phyloP scores from a whole-genome alignment of 805 yeast species.

The Yarrowia bubula region DNA sequence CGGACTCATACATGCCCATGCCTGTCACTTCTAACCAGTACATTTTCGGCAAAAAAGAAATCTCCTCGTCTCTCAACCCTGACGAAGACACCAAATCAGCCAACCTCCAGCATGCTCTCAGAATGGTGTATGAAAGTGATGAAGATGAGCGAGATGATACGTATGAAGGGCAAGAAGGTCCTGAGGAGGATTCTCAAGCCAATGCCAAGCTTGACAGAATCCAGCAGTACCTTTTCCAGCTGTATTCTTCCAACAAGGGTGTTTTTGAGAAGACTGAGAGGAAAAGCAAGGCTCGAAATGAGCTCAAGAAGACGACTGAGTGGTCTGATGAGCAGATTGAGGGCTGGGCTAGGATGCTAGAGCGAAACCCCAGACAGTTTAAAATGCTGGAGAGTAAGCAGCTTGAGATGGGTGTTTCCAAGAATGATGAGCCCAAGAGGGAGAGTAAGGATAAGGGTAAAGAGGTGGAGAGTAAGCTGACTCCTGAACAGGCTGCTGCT shows the following conservation, averaged over 20 bases:
- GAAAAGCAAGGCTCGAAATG: slow-evolving; percentile 50
- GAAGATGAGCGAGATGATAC: slow-evolving; percentile 83
- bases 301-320: slow-evolving; percentile 50
- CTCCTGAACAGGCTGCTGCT: slow-evolving; percentile 12
- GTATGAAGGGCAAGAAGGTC: slow-evolving; percentile 40
- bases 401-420: slow-evolving; percentile 6
- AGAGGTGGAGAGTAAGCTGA: not conserved
- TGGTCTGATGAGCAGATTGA: slow-evolving; percentile 93
- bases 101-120: slow-evolving; percentile 34
- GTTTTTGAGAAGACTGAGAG: slow-evolving; percentile 52
- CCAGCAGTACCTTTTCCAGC: slow-evolving; percentile 57
- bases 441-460: slow-evolving; percentile 6
- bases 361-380: slow-evolving; percentile 56
- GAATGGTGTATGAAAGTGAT: slow-evolving; percentile 65
- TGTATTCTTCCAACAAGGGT: slow-evolving; percentile 51
- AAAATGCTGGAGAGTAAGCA: slow-evolving; percentile 16
- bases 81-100: slow-evolving; percentile 27
- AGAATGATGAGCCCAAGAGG: not conserved
- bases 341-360: slow-evolving; percentile 84
- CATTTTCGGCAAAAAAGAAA: slow-evolving; percentile 32
- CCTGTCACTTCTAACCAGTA: slow-evolving; percentile 29
- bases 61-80: slow-evolving; percentile 31
- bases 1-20: not conserved
- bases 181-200: slow-evolving; percentile 35
- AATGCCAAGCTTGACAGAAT: slow-evolving; percentile 43